These are phyloP conservation scores for Somion occarium DNA, from an alignment of 1,284 basidiomycete genomes.

Conservation along the genomic window DNA sequence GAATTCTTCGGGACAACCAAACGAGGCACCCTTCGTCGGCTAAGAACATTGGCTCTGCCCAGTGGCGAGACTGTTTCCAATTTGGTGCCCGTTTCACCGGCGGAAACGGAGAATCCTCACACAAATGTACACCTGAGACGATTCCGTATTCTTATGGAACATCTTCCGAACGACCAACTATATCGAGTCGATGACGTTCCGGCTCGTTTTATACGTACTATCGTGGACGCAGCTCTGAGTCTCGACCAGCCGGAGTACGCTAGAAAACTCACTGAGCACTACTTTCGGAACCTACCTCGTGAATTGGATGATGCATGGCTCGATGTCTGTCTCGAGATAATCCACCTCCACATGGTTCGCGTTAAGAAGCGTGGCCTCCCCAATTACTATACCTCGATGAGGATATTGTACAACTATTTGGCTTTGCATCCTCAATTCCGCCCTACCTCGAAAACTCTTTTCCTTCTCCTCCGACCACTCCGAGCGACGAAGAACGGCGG, in stretches of 20 bases:
- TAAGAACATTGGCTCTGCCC: background rate
- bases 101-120: background rate
- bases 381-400: constrained; percentile 31
- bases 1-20: constrained; percentile 21
- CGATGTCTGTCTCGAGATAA: constrained; percentile 24
- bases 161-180: background rate
- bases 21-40: constrained; percentile 13
- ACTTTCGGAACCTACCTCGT: constrained; percentile 21
- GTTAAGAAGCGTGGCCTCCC: constrained; percentile 12
- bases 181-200: background rate
- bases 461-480: constrained; percentile 51
- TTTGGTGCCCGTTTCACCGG: background rate
- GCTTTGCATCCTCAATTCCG: constrained; percentile 40
- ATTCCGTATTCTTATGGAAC: constrained; percentile 14
- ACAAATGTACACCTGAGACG: constrained; percentile 2
- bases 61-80: background rate
- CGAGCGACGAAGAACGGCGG: constrained; percentile 42
- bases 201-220: background rate
- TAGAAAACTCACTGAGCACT: constrained; percentile 20
- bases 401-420: constrained; percentile 37
- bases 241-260: constrained; percentile 19
- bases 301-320: constrained; percentile 14
- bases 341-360: constrained; percentile 28
- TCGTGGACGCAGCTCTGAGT: background rate
- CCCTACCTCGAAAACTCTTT: constrained; percentile 61